Evolutionary conservation across 139 green algal genomes (phyloP).

Genomic region (Picochlorum sp.): DNA sequence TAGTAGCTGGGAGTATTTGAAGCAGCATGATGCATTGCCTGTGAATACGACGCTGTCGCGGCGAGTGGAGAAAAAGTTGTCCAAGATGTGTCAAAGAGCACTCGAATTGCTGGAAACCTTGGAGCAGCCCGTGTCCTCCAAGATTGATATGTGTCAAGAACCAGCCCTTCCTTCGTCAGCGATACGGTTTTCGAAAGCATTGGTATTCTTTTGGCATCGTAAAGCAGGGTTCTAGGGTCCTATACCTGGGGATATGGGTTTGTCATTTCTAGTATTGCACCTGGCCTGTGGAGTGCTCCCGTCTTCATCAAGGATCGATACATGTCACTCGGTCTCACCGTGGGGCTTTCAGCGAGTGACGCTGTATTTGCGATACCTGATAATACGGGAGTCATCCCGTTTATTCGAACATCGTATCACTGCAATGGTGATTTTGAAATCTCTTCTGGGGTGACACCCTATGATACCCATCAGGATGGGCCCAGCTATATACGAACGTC

Average conservation of each 20-base stretch:
- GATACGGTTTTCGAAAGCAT: slow-evolving; percentile 12
- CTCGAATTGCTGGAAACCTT: background rate
- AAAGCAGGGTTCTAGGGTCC: slow-evolving; percentile 12
- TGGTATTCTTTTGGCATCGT: slow-evolving; percentile 16
- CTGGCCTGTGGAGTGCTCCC: slow-evolving; percentile 17
- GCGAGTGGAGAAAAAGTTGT: too few relatives aligned
- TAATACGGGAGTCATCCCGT: background rate
- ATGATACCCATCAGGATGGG: background rate
- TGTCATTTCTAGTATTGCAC: slow-evolving; percentile 11
- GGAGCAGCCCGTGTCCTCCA: slow-evolving; percentile 3
- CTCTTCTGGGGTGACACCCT: background rate
- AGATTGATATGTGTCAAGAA: background rate
- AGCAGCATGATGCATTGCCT: too few relatives aligned
- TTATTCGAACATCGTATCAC: background rate
- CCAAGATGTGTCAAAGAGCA: too few relatives aligned
- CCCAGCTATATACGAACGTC: background rate
- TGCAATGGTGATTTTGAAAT: slow-evolving; percentile 1
- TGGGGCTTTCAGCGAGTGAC: background rate
- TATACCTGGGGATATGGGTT: slow-evolving; percentile 14
- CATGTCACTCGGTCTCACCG: slow-evolving; percentile 11
- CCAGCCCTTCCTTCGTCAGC: slow-evolving; percentile 10
- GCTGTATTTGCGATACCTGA: slow-evolving; percentile 10
- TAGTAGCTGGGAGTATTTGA: too few relatives aligned
- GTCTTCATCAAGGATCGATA: slow-evolving; percentile 11
- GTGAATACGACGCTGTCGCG: too few relatives aligned